phyloP scores from a whole-genome alignment of 371 early-diverging fungal genomes.

The Mortierella sp. region DNA sequence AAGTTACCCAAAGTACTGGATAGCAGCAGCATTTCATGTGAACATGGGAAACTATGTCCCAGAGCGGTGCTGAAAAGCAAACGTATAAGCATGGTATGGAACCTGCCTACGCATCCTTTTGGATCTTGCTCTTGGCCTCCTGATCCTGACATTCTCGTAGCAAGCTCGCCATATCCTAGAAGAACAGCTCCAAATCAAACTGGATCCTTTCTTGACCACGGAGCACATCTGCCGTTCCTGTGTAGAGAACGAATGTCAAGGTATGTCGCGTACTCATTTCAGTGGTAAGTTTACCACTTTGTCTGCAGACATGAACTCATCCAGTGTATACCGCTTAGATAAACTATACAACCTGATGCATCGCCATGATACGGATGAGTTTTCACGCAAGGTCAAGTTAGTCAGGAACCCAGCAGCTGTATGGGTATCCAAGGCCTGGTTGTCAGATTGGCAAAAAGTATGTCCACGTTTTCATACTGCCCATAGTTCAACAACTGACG shows the following conservation, averaged over 20 bases:
- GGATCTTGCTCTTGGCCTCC: neutral
- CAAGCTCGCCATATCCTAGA: constrained; percentile 17
- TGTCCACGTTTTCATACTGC: constrained; percentile 23
- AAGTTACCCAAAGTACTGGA: constrained; percentile 11
- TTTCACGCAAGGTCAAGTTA: constrained; percentile 20
- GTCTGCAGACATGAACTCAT: neutral
- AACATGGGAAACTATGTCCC: constrained; percentile 49
- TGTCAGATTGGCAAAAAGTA: constrained; percentile 44
- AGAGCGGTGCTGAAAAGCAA: constrained; percentile 28
- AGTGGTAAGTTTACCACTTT: no score
- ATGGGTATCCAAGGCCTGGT: constrained; percentile 50
- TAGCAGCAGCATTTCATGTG: constrained; percentile 26
- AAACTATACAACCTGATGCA: constrained; percentile 37
- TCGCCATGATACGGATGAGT: constrained; percentile 33
- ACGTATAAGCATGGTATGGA: constrained; percentile 44
- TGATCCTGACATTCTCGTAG: constrained; percentile 7
- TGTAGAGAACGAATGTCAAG: constrained; percentile 9
- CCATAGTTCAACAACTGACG: constrained; percentile 16
- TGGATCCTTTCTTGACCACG: constrained; percentile 31
- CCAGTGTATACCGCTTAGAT: constrained; percentile 16
- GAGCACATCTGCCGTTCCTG: constrained; percentile 28
- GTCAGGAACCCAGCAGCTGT: constrained; percentile 9
- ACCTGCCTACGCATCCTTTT: neutral
- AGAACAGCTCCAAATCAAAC: neutral
- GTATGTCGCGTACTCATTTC: constrained; percentile 4